Evolutionary conservation across 177 flowering plant genomes (phyloP).

Genomic region (Vitis hybrid): DNA sequence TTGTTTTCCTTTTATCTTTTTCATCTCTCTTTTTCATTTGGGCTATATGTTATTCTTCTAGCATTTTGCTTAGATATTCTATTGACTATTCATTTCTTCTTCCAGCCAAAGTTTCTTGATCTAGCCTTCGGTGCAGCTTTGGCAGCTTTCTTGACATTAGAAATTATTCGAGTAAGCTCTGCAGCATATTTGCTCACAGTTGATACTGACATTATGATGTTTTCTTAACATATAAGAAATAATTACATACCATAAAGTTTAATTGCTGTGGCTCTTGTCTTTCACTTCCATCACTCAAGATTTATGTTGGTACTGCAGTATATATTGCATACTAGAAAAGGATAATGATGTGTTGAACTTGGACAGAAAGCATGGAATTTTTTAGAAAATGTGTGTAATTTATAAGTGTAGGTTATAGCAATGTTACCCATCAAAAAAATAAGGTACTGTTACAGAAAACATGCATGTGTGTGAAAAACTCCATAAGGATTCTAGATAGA

Average conservation of each 20-base stretch:
- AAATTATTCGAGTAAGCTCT: slow-evolving; percentile 85
- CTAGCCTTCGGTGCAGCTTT: slow-evolving; percentile 96
- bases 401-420: no score
- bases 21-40: neutral
- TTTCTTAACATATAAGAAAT: neutral
- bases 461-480: no score
- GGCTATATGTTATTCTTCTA: slow-evolving; percentile 2
- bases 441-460: no score
- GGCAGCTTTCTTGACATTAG: slow-evolving; percentile 81
- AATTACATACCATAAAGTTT: neutral
- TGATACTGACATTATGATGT: neutral
- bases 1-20: neutral
- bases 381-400: no score
- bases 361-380: no score
- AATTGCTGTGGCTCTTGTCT: no score
- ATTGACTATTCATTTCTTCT: slow-evolving; percentile 10
- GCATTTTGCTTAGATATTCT: slow-evolving; percentile 1
- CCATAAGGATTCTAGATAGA: no score
- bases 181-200: neutral
- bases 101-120: slow-evolving; percentile 85
- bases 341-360: no score
- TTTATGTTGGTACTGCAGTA: no score
- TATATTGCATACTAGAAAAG: no score
- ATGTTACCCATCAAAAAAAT: no score
- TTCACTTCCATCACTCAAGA: no score